Base-by-base conservation (phyloP, 345 rosid species). In the Citrus cavaleriei region DNA sequence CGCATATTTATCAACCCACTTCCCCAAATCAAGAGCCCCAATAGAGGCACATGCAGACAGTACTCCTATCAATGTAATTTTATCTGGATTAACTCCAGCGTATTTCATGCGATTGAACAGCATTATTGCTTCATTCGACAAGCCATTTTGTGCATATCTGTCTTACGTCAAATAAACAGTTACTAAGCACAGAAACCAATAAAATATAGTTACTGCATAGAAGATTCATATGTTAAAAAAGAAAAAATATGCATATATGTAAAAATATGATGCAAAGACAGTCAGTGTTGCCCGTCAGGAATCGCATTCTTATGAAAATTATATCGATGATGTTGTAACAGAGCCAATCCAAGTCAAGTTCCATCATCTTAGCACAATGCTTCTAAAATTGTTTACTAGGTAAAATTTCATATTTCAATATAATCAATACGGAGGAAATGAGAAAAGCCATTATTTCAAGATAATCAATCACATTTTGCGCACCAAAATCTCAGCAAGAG, bases 91-190 rank as follows among this genome's bases (percentile, higher is more conserved):
- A 67, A 86, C 64, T 49, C 90, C 88, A 6, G 75, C 63, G 70
- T 86, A 82, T 77, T 80, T 87, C 95, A 93, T 91, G 72, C 62
- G 73, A 82, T 38, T 73, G 81, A 92, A 95, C 77, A 93, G 75
- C 69, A 73, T 71, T 66, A 93, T 86, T 70, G 98, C 95, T 72
- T 93, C 91, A 68, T 80, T 83, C 22, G 98, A 92, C 84, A 79
- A 85, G 77, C 98, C 98, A 76, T 88, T 93, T 83, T 95, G 98
- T 8, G 95, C 91, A 84, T 89, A 93, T 67, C 97, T 94, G 85
- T 77, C 10, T 81, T 49, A 79, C 34, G 77, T 63, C 68, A 22
- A 30, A 12, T 58, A 27, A 58, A 73, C 10, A 64, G 80, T 54
- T 59, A 68, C 58, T 71, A 49, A 57, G 28, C 64, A 42, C 49